Evolutionary conservation across 73 alveolate genomes (phyloP).

Genomic region (Symbiodinium pilosum): DNA sequence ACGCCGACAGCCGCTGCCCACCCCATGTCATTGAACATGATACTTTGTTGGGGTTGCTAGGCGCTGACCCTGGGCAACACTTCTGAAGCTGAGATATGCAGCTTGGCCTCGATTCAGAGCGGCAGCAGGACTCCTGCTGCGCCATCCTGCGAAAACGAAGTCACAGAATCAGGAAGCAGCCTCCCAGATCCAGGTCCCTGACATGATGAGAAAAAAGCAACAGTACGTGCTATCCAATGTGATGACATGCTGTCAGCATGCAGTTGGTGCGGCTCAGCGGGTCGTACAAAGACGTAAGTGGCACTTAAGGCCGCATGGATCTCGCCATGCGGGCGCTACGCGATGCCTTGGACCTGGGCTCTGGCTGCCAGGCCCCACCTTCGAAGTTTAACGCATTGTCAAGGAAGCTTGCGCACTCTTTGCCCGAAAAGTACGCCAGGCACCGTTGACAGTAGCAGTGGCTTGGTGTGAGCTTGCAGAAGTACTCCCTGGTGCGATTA

Average conservation of each 20-base stretch:
- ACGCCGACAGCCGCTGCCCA: background rate
- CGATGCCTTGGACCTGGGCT: background rate
- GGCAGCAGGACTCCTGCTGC: too few relatives aligned
- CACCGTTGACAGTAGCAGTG: conserved; percentile 13
- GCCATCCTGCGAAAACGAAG: too few relatives aligned
- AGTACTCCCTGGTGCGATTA: background rate
- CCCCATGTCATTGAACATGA: too few relatives aligned
- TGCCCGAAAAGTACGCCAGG: background rate
- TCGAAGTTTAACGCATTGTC: too few relatives aligned
- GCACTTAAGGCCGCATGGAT: conserved; percentile 9
- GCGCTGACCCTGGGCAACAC: background rate
- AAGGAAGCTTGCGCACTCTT: too few relatives aligned
- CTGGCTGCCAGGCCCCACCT: conserved; percentile 33
- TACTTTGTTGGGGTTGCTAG: background rate
- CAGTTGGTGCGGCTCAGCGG: too few relatives aligned
- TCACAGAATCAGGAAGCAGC: too few relatives aligned
- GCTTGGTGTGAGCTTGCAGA: conserved; percentile 43
- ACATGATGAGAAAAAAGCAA: too few relatives aligned
- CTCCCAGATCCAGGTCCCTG: too few relatives aligned
- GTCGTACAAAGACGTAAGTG: too few relatives aligned
- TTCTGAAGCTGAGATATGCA: background rate
- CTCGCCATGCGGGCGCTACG: conserved; percentile 21
- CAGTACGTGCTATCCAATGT: too few relatives aligned
- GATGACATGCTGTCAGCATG: background rate
- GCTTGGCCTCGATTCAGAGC: background rate